These are phyloP conservation scores for Nepenthes gracilis DNA, from an alignment of 148 eudicot genomes.

Conservation along the genomic window DNA sequence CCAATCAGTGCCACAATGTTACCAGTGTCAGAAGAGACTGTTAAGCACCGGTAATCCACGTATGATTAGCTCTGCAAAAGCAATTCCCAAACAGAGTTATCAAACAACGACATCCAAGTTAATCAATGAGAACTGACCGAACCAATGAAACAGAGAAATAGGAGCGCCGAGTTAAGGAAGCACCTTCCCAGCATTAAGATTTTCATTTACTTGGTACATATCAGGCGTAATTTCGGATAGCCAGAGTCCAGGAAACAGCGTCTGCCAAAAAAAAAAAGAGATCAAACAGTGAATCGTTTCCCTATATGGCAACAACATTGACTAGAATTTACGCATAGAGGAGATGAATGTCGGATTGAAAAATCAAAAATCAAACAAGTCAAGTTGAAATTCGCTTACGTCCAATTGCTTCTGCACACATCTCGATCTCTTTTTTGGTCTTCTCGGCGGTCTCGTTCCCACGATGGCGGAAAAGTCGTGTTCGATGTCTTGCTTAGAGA, in stretches of 20 bases:
- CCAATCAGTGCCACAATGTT: too few relatives aligned
- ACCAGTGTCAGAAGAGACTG: too few relatives aligned
- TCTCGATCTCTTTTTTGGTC: slow-evolving; percentile 41
- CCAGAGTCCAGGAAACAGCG: slow-evolving; percentile 41
- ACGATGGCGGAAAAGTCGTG: slow-evolving; percentile 31
- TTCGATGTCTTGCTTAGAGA: slow-evolving; percentile 27
- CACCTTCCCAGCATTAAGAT: slow-evolving; percentile 17
- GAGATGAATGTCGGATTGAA: neutral
- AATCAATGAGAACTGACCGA: neutral
- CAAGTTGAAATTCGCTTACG: slow-evolving; percentile 16
- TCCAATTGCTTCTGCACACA: slow-evolving; percentile 32
- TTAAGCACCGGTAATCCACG: too few relatives aligned
- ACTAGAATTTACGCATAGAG: neutral
- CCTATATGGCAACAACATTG: neutral
- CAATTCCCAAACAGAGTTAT: slow-evolving; percentile 1
- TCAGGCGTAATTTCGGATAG: slow-evolving; percentile 33
- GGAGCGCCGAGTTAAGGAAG: neutral
- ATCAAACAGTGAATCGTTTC: slow-evolving; percentile 12
- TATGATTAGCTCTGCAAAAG: neutral
- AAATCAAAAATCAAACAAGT: too few relatives aligned
- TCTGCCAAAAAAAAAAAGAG: slow-evolving; percentile 18
- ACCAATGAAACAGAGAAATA: neutral
- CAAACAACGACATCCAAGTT: neutral
- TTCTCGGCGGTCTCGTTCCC: slow-evolving; percentile 27
- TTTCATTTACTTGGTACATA: slow-evolving; percentile 36